phyloP scores from a whole-genome alignment of 768 basidiomycete genomes.

The Rhizopogon rudus region DNA sequence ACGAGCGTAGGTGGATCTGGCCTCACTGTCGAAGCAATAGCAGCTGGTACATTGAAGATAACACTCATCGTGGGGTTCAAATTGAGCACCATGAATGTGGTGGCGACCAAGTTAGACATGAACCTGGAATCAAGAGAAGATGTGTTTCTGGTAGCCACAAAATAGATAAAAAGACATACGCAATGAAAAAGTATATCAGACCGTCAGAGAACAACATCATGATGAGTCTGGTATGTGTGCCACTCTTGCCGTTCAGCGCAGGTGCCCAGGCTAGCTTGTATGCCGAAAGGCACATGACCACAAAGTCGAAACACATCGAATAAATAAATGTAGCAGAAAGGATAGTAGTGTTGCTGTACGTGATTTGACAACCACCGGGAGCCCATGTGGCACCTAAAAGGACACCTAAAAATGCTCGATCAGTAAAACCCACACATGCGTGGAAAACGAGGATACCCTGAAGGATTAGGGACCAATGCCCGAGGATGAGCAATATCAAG shows the following conservation, averaged over 20 bases:
- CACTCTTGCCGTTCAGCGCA: slow-evolving; percentile 10
- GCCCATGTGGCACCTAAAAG: slow-evolving; percentile 55
- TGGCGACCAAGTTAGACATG: slow-evolving; percentile 36
- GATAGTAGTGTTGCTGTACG: slow-evolving; percentile 54
- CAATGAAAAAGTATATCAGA: slow-evolving; percentile 70
- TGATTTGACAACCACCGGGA: slow-evolving; percentile 51
- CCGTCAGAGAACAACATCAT: slow-evolving; percentile 69
- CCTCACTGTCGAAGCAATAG: slow-evolving; percentile 46
- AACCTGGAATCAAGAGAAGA: slow-evolving; percentile 22
- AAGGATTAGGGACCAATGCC: slow-evolving; percentile 67
- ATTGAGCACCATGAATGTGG: slow-evolving; percentile 60
- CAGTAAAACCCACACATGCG: not conserved
- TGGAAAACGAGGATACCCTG: slow-evolving; percentile 38
- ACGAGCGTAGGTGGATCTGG: not conserved
- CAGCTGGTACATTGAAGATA: slow-evolving; percentile 63
- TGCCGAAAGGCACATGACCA: slow-evolving; percentile 54
- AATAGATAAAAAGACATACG: slow-evolving; percentile 41
- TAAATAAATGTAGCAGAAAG: slow-evolving; percentile 72
- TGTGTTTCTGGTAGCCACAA: slow-evolving; percentile 5
- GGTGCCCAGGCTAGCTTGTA: slow-evolving; percentile 45
- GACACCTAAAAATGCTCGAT: slow-evolving; percentile 35
- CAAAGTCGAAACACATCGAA: slow-evolving; percentile 68
- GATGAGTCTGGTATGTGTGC: slow-evolving; percentile 42
- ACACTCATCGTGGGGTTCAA: slow-evolving; percentile 65
- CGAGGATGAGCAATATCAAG: slow-evolving; percentile 53